Evolutionary conservation across 164 flowering plant genomes (phyloP).

Genomic region (Piper longum): DNA sequence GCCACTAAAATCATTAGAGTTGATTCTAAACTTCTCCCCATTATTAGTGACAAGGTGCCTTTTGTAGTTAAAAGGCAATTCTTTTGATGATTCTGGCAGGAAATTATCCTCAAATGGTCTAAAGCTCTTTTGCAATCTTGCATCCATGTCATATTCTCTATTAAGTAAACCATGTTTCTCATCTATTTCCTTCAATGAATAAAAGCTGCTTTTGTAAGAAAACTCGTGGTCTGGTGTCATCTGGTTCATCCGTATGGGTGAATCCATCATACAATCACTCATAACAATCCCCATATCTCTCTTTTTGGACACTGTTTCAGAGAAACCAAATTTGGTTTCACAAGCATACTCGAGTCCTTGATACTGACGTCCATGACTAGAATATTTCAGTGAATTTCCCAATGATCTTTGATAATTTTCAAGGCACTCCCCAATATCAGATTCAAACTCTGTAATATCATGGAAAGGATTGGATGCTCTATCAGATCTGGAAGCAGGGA

Average conservation of each 20-base stretch:
- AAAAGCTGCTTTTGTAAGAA: constrained; percentile 9
- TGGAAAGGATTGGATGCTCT: constrained; percentile 8
- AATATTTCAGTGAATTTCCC: constrained; percentile 6
- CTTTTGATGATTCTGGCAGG: constrained; percentile 9
- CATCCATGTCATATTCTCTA: constrained; percentile 8
- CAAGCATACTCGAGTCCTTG: constrained; percentile 1
- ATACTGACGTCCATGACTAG: constrained; percentile 10
- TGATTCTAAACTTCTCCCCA: constrained; percentile 17
- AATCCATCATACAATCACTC: constrained; percentile 3
- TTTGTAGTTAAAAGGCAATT: background rate
- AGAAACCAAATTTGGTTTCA: constrained; percentile 11
- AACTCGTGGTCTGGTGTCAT: constrained; percentile 10
- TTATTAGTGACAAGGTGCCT: background rate
- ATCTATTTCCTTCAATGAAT: constrained; percentile 7
- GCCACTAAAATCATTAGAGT: constrained; percentile 14
- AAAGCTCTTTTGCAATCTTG: constrained; percentile 12
- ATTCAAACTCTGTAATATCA: constrained; percentile 11
- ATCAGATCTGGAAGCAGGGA: constrained; percentile 4
- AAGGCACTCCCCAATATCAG: constrained; percentile 5
- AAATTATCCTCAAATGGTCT: constrained; percentile 9
- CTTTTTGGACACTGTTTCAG: constrained; percentile 8
- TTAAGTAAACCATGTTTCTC: constrained; percentile 8
- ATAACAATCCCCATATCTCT: constrained; percentile 11
- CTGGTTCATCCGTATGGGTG: constrained; percentile 2
- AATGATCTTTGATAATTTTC: constrained; percentile 7